Evolutionary conservation across 345 rosid species (phyloP).

Genomic region (Geranium rotundifolium): DNA sequence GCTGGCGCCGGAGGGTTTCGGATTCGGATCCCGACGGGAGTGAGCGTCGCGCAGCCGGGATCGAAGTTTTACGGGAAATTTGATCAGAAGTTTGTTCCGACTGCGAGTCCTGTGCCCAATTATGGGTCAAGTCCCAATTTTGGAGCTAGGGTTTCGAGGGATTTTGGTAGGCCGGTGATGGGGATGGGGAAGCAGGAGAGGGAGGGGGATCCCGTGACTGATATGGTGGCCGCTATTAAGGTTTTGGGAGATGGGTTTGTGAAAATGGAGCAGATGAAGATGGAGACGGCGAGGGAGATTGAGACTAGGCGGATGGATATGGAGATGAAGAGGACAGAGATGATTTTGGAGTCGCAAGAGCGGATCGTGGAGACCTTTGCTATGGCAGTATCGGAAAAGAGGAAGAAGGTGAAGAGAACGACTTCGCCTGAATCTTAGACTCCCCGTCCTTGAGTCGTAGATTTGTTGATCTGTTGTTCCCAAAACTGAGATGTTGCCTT

Average conservation of each 20-base stretch:
- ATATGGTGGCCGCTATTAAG: conserved; percentile 72
- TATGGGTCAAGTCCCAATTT: neutral
- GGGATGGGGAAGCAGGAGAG: conserved; percentile 17
- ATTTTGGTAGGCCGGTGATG: neutral
- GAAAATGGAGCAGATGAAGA: conserved; percentile 78
- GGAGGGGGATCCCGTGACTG: conserved; percentile 42
- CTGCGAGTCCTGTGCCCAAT: too few species aligned
- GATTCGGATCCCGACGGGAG: conserved; percentile 75
- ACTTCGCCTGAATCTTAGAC: conserved; percentile 9
- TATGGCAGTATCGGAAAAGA: conserved; percentile 46
- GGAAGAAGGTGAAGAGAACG: conserved; percentile 33
- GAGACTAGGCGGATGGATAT: conserved; percentile 82
- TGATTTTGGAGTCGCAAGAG: conserved; percentile 83
- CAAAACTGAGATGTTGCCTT: too few species aligned
- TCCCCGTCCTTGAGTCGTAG: too few species aligned
- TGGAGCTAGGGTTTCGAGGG: conserved; percentile 20
- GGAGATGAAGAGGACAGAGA: conserved; percentile 82
- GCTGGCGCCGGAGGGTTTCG: conserved; percentile 38
- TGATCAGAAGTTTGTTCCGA: conserved; percentile 25
- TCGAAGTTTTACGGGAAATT: conserved; percentile 29
- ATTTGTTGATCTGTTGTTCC: too few species aligned
- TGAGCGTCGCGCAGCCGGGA: conserved; percentile 63
- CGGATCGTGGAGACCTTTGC: conserved; percentile 67
- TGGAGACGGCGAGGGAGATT: conserved; percentile 82
- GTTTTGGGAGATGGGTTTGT: conserved; percentile 75